Percentiles rank a stretch among this genome's conserved stretches.
phyloP scores from a whole-genome alignment of 139 green algal genomes.

The Deuterostichococcus epilithicus region DNA sequence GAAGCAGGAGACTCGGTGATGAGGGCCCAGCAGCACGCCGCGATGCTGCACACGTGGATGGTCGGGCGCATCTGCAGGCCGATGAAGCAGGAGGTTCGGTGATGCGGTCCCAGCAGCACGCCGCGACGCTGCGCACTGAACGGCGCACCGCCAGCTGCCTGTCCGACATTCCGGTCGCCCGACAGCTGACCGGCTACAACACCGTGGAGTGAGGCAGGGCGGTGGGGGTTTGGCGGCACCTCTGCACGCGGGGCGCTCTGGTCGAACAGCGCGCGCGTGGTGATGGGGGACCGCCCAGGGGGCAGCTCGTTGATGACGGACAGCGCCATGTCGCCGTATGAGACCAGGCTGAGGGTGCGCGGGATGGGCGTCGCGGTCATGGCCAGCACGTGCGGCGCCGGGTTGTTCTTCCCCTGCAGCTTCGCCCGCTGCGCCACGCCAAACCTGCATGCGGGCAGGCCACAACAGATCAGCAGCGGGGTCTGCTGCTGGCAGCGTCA shows the following conservation, averaged over 20 bases:
- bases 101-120: background rate
- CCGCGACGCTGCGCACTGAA: too few relatives aligned
- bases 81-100: background rate
- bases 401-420: slow-evolving; percentile 42
- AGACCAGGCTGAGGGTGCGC: slow-evolving; percentile 78
- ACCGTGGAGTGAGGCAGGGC: too few relatives aligned
- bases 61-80: background rate
- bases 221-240: slow-evolving; percentile 14
- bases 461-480: too few relatives aligned
- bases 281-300: slow-evolving; percentile 58
- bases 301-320: slow-evolving; percentile 65
- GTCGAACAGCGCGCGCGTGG: slow-evolving; percentile 42
- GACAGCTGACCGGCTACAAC: too few relatives aligned
- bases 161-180: too few relatives aligned
- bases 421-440: slow-evolving; percentile 76
- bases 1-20: background rate
- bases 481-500: too few relatives aligned
- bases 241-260: slow-evolving; percentile 15
- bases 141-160: too few relatives aligned
- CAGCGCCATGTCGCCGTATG: slow-evolving; percentile 59
- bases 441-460: too few relatives aligned
- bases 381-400: slow-evolving; percentile 82
- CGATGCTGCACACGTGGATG: background rate
- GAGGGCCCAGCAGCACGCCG: background rate
- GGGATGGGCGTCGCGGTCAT: slow-evolving; percentile 98